Conservation (phyloP, 805 yeast species). For the Hermanozyma aechmeae region DNA sequence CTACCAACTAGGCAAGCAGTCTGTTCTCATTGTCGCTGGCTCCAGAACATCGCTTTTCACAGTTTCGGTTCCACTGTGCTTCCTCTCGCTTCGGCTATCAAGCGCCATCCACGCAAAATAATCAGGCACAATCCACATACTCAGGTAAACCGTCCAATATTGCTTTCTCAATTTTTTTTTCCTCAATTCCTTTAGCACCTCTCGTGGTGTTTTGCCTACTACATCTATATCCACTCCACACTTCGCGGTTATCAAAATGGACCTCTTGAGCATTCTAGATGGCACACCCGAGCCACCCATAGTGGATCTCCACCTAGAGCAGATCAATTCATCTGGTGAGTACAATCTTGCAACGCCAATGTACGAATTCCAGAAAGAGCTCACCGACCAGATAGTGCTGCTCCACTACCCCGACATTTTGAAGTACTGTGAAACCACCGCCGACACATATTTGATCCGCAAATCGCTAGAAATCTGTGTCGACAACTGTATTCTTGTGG, state of each 20-base stretch:
- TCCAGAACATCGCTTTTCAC: no score
- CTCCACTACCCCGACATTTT: conserved; percentile 86
- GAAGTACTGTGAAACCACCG: conserved; percentile 66
- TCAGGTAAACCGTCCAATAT: no score
- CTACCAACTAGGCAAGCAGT: no score
- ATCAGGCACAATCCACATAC: no score
- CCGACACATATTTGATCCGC: conserved; percentile 43
- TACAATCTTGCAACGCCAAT: conserved; percentile 76
- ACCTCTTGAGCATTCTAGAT: conserved; percentile 65
- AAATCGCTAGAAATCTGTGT: conserved; percentile 72
- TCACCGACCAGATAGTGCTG: conserved; percentile 86
- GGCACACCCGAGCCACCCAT: conserved; percentile 80
- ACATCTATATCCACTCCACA: no score
- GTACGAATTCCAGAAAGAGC: conserved; percentile 77
- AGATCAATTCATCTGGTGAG: conserved; percentile 43
- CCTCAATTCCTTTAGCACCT: no score
- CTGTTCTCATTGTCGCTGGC: no score
- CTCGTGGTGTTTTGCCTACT: no score
- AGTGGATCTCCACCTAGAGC: conserved; percentile 44
- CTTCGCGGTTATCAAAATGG: conserved; percentile 46
- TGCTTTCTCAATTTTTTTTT: no score
- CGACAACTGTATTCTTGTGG: conserved; percentile 66
- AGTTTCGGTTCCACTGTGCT: no score
- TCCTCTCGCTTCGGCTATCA: no score
- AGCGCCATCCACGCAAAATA: no score